Evolutionary conservation across 1,284 basidiomycete species (phyloP), one percentile per base, ranked within the genome.

Genomic region (Boletus mariae): DNA sequence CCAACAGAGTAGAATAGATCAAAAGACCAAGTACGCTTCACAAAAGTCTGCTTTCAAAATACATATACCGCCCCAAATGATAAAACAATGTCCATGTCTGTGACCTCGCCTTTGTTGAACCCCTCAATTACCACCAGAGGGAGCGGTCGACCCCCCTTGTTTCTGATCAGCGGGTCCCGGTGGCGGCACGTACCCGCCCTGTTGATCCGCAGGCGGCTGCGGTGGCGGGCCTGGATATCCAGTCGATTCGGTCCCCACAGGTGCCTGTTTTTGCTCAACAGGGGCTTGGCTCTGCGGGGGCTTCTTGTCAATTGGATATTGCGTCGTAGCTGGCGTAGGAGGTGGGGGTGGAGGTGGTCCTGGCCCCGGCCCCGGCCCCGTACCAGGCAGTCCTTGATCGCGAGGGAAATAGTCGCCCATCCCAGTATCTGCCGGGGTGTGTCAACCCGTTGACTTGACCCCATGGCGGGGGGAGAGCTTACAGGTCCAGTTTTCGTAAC

Each of bases 401-500:
- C n/a, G 5, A n/a, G 53, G 34, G 20, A 0, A 6, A 35, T 66
- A 64, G 11, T 51, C 42, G 3, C 65, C 62, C 59, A 64, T 66
- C 7, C 65, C 65, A 9, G 5, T 3, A 26, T 64, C 65, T 51
- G 15, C 11, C 13, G 20, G 20, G 20, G 23, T 17, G 23, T 13
- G 2, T 44, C 7, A 17, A 12, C 10, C 12, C 15, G 10, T 10
- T n/a, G 42, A 17, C 7, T 13, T 5, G 25, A 42, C 11, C 13
- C 12, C 3, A 4, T n/a, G 10, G 23, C 6, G 17, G 17, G n/a
- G n/a, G n/a, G 35, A 1, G n/a, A 5, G 10, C 80, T 67, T 63
- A 85, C 79, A 85, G 43, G 71, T 65, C 74, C 84, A 90, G 31
- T 85, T 84, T 20, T 79, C 81, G n/a, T 67, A 64, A 2, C 88